phyloP scores from a whole-genome alignment of 805 yeast genomes.

The Pichia deserticola region DNA sequence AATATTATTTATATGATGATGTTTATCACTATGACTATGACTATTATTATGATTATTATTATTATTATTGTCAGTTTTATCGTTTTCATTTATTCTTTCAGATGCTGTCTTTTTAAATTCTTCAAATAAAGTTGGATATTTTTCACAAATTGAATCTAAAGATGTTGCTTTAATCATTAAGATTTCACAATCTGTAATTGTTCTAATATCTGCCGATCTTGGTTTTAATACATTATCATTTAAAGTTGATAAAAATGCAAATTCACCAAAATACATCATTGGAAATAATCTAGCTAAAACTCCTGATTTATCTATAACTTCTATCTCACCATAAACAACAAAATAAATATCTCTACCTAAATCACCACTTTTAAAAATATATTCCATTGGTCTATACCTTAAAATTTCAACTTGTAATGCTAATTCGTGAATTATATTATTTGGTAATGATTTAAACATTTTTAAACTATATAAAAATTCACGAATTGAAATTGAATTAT shows the following conservation, averaged over 20 bases:
- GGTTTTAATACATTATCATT: conserved; percentile 20
- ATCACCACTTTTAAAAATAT: conserved; percentile 53
- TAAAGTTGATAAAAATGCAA: conserved; percentile 53
- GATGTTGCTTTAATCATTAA: conserved; percentile 52
- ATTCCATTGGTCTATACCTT: conserved; percentile 48
- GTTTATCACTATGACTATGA: not conserved
- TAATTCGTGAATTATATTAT: conserved; percentile 52
- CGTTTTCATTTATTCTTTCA: conserved; percentile 31
- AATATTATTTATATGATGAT: conserved; percentile 9
- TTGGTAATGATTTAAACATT: conserved; percentile 50
- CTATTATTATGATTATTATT: conserved; percentile 19
- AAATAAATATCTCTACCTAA: conserved; percentile 59
- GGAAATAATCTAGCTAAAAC: conserved; percentile 51
- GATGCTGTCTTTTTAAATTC: conserved; percentile 57
- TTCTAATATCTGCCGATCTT: conserved; percentile 59
- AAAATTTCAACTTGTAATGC: conserved; percentile 58
- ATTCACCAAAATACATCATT: conserved; percentile 71
- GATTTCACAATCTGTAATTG: conserved; percentile 53
- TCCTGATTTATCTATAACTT: conserved; percentile 42
- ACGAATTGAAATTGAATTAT: conserved; percentile 45
- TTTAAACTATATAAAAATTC: conserved; percentile 53
- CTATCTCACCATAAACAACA: conserved; percentile 62
- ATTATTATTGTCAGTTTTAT: not conserved
- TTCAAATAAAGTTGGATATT: conserved; percentile 51
- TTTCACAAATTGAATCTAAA: conserved; percentile 44